These are phyloP conservation scores for Ceratocystis destructans DNA, from an alignment of 2,329 filamentous ascomycete genomes.

Conservation along the genomic window DNA sequence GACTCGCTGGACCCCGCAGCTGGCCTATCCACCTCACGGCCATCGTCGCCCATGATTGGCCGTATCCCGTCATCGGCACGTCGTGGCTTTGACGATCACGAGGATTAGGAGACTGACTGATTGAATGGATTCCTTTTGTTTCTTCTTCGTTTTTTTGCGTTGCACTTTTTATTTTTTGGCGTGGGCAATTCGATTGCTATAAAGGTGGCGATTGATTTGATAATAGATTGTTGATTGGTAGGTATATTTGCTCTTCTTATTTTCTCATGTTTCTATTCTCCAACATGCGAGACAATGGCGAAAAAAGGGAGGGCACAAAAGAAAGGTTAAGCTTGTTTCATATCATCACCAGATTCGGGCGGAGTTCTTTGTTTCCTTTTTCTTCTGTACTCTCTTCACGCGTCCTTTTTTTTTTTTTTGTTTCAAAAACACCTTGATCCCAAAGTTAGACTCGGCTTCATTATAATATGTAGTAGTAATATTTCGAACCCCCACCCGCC, in stretches of 20 bases:
- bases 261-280: neutral
- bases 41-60: slow-evolving; percentile 18
- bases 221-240: neutral
- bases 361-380: neutral
- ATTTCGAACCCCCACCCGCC: neutral
- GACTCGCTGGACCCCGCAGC: slow-evolving; percentile 12
- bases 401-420: too few species aligned
- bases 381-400: neutral
- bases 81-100: slow-evolving; percentile 15
- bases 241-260: neutral
- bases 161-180: slow-evolving; percentile 1
- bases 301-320: neutral
- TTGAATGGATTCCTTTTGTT: too few species aligned
- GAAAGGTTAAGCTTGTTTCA: slow-evolving; percentile 5
- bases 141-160: neutral
- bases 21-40: slow-evolving; percentile 15
- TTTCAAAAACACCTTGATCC: too few species aligned
- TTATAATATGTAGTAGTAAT: slow-evolving; percentile 9
- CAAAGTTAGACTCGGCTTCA: neutral
- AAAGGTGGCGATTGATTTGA: neutral
- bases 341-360: slow-evolving; percentile 2
- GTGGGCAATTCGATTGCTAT: neutral
- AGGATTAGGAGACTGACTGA: neutral
- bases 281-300: neutral
- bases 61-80: slow-evolving; percentile 15